Evolutionary conservation across 2,329 filamentous ascomycete species (phyloP).

Genomic region (Fusarium cicatricum): DNA sequence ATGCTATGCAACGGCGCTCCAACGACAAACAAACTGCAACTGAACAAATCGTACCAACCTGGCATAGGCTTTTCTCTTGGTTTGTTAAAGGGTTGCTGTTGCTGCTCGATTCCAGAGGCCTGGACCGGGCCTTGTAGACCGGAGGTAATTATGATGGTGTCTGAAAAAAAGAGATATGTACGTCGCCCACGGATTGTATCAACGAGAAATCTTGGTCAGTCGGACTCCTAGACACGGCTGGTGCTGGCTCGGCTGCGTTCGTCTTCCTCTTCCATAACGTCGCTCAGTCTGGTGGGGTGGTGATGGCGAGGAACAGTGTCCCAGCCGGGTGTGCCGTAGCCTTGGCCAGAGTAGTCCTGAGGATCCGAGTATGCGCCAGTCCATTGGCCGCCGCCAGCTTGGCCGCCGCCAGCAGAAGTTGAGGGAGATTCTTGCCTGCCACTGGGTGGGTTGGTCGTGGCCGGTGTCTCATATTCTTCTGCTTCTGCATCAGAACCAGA

Average conservation of each 20-base stretch:
- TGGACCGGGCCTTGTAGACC: conserved; percentile 10
- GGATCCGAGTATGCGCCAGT: conserved; percentile 52
- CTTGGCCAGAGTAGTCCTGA: conserved; percentile 72
- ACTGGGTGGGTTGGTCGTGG: conserved; percentile 53
- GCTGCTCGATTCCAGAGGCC: conserved; percentile 2
- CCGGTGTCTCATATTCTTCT: conserved; percentile 67
- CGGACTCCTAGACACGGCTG: conserved; percentile 54
- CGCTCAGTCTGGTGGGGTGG: conserved; percentile 87
- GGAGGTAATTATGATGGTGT: conserved; percentile 24
- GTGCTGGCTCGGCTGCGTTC: conserved; percentile 80
- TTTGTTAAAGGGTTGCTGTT: conserved; percentile 7
- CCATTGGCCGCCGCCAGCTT: conserved; percentile 51
- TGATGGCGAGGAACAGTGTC: conserved; percentile 81
- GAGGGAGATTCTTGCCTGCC: conserved; percentile 46
- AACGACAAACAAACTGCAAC: conserved; percentile 17
- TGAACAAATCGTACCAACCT: conserved; percentile 14
- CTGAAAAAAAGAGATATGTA: conserved; percentile 25
- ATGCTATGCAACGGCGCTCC: conserved; percentile 32
- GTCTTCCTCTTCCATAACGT: conserved; percentile 87
- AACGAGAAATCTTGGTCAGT: conserved; percentile 20
- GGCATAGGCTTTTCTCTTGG: conserved; percentile 1
- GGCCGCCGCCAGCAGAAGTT: conserved; percentile 42
- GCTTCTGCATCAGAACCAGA: conserved; percentile 59
- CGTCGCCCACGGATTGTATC: conserved; percentile 17
- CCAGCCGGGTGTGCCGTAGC: conserved; percentile 75